Evolutionary conservation across 2,329 filamentous ascomycete species (phyloP).

Genomic region (Lasiodiplodia gonubiensis): DNA sequence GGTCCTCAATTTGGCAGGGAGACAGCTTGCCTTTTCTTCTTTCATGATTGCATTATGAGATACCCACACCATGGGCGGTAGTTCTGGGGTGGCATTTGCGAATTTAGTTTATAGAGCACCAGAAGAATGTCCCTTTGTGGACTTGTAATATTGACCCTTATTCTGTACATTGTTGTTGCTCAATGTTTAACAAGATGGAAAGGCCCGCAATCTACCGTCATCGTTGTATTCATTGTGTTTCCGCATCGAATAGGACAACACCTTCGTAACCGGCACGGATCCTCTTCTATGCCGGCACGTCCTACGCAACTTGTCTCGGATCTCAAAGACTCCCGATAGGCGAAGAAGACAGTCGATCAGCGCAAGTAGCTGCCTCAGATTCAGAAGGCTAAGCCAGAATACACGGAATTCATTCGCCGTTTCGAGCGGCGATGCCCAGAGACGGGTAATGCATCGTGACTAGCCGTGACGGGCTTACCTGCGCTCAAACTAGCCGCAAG

Average conservation of each 20-base stretch:
- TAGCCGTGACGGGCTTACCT: background rate
- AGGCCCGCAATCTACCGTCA: background rate
- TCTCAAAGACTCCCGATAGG: background rate
- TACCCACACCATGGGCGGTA: constrained; percentile 18
- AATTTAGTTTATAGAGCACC: background rate
- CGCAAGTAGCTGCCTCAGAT: background rate
- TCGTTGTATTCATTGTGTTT: too few species aligned
- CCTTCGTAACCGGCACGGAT: background rate
- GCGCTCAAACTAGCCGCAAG: background rate
- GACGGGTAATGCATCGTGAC: too few species aligned
- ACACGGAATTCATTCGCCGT: too few species aligned
- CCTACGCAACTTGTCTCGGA: background rate
- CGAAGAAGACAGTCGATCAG: background rate
- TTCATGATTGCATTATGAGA: background rate
- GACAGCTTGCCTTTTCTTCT: background rate
- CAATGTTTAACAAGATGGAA: background rate
- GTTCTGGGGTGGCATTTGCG: background rate
- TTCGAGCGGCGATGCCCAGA: too few species aligned
- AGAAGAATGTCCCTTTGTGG: background rate
- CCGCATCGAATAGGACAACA: background rate
- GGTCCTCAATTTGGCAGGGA: background rate
- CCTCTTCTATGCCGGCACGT: background rate
- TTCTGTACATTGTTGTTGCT: background rate
- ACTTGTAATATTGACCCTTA: background rate
- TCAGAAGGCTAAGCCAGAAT: background rate